Percentiles rank a stretch among this genome's conserved stretches.
Evolutionary conservation across 148 eudicot genomes (phyloP).

Genomic region (Dianthus caryophyllus): DNA sequence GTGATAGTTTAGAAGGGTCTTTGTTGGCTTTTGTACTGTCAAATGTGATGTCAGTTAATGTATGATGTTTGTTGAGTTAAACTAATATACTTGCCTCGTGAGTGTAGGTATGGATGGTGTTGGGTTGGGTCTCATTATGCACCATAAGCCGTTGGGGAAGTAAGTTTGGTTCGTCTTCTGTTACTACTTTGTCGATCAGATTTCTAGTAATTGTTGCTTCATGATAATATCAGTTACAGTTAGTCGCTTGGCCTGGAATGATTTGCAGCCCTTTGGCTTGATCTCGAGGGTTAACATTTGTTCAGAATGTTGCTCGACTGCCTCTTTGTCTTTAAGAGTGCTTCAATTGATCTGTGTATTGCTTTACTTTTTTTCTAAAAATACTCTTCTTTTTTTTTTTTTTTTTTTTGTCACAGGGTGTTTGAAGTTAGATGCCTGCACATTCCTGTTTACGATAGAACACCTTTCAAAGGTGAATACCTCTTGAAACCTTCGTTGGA

Average conservation of each 20-base stretch:
- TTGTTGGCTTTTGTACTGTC: neutral
- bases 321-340: too few species aligned
- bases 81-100: constrained; percentile 9
- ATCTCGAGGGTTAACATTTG: neutral
- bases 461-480: constrained; percentile 74
- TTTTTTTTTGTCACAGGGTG: constrained; percentile 47
- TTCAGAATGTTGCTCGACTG: too few species aligned
- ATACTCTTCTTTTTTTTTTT: neutral
- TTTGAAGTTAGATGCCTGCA: constrained; percentile 90
- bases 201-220: neutral
- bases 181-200: neutral
- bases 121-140: constrained; percentile 90
- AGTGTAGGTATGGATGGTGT: constrained; percentile 86
- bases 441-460: constrained; percentile 80
- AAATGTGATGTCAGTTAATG: neutral
- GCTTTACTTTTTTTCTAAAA: too few species aligned
- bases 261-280: neutral
- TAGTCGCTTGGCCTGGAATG: neutral
- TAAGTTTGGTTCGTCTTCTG: constrained; percentile 33
- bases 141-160: constrained; percentile 83
- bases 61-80: neutral
- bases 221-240: neutral
- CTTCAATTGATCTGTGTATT: too few species aligned
- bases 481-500: constrained; percentile 3
- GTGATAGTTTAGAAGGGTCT: too few species aligned